phyloP scores from a whole-genome alignment of 352 stramenopile genomes.

The Globisporangium apiculatum region DNA sequence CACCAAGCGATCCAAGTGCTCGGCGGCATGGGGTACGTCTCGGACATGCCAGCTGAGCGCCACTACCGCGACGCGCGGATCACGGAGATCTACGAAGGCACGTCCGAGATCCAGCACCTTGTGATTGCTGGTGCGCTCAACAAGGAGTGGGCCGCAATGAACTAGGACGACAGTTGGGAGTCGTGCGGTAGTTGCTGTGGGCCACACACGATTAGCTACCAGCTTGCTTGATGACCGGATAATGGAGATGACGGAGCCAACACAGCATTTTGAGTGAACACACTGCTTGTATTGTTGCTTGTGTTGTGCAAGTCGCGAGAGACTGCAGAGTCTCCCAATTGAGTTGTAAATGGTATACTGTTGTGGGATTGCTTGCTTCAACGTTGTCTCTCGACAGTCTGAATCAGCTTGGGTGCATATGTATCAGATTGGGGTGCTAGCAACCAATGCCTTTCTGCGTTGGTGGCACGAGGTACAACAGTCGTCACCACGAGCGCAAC shows the following conservation, averaged over 20 bases:
- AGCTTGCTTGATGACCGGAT: not conserved
- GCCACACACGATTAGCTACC: not conserved
- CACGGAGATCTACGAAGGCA: slow-evolving; percentile 97
- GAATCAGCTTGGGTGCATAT: not conserved
- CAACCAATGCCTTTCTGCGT: not conserved
- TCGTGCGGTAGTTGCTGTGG: not conserved
- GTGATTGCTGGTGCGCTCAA: slow-evolving; percentile 94
- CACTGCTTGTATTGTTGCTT: not conserved
- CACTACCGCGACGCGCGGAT: slow-evolving; percentile 97
- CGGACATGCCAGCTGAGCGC: slow-evolving; percentile 95
- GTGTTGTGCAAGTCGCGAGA: not conserved
- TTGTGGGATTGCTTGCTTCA: no score
- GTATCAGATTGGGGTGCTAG: not conserved
- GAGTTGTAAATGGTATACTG: not conserved
- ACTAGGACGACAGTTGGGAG: slow-evolving; percentile 13
- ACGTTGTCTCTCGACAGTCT: not conserved
- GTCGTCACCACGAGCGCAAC: not conserved
- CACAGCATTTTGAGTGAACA: no score
- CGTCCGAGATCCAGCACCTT: slow-evolving; percentile 95
- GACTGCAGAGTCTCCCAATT: not conserved
- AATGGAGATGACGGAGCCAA: no score
- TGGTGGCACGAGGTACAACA: not conserved
- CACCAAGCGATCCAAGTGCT: slow-evolving; percentile 97
- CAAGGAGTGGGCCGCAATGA: slow-evolving; percentile 90
- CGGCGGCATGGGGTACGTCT: slow-evolving; percentile 94